Evolutionary conservation across 176 grass and related monocot species (phyloP).

Genomic region (Lolium perenne): DNA sequence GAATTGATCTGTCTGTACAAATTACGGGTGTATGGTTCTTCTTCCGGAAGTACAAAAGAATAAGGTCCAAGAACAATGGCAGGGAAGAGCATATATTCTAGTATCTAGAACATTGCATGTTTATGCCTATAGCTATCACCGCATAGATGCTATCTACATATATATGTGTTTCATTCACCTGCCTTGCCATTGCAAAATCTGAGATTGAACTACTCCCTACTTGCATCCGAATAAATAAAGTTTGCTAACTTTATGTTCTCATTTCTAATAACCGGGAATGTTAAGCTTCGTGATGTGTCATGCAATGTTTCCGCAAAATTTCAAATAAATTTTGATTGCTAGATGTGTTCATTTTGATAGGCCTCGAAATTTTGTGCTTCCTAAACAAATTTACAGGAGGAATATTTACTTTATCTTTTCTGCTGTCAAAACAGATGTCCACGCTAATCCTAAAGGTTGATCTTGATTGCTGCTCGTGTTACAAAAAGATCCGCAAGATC

Average conservation of each 20-base stretch:
- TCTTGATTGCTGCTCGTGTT: constrained; percentile 64
- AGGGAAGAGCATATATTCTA: constrained; percentile 1
- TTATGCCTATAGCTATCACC: neutral
- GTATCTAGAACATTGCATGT: neutral
- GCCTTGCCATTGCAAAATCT: neutral
- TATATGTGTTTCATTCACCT: neutral
- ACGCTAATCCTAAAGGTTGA: constrained; percentile 67
- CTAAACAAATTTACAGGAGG: neutral
- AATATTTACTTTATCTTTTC: neutral
- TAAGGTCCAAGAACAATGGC: neutral
- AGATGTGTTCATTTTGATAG: neutral
- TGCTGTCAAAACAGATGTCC: constrained; percentile 52
- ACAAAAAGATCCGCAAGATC: constrained; percentile 61
- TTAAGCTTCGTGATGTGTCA: neutral
- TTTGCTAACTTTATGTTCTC: neutral
- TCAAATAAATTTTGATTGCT: neutral
- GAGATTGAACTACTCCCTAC: neutral
- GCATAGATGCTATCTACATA: neutral
- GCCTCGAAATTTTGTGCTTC: neutral
- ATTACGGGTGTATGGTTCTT: neutral
- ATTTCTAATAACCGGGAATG: neutral
- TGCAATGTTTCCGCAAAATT: neutral
- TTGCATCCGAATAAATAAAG: neutral
- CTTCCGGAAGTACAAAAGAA: neutral
- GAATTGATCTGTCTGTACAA: neutral